A percentile compares a stretch with the other conserved stretches of the same genome.
These are phyloP conservation scores for Eucalyptus dawsonii DNA, from an alignment of 345 rosid species.

Conservation along the genomic window DNA sequence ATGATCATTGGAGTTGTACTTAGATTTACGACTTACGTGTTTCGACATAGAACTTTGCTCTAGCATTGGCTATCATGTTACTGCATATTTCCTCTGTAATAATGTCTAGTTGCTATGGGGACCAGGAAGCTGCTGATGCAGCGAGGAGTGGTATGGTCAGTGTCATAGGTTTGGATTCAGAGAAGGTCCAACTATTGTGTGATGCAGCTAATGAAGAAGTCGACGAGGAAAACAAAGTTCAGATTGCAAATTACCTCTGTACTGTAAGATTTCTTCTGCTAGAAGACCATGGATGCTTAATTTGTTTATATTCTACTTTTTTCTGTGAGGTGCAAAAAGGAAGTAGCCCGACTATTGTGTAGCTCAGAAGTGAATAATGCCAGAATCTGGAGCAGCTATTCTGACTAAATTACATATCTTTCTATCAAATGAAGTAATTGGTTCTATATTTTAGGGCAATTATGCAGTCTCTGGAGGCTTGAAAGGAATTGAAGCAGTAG, in stretches of 20 bases:
- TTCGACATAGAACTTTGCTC: background rate
- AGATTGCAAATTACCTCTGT: slow-evolving; percentile 88
- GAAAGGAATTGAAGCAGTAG: slow-evolving; percentile 83
- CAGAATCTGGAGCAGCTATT: background rate
- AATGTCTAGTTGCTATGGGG: background rate
- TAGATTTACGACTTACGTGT: background rate
- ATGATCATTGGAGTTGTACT: background rate
- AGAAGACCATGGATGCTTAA: background rate
- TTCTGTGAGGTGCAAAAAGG: background rate
- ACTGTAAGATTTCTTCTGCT: slow-evolving; percentile 32
- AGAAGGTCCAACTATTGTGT: slow-evolving; percentile 75
- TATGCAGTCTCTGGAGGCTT: slow-evolving; percentile 96
- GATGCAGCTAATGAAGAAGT: slow-evolving; percentile 94
- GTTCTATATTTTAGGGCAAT: slow-evolving; percentile 52
- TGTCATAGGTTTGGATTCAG: slow-evolving; percentile 78
- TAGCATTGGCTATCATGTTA: background rate
- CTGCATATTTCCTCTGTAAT: background rate
- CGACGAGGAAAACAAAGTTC: slow-evolving; percentile 68
- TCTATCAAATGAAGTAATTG: background rate
- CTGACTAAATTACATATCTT: background rate
- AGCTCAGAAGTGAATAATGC: background rate
- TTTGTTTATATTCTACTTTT: background rate
- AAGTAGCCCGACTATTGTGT: background rate
- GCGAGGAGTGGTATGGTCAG: slow-evolving; percentile 96
- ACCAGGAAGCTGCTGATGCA: slow-evolving; percentile 93